phyloP scores from a whole-genome alignment of 108 stramenopile genomes.

The Cyclostephanos tholiformis region DNA sequence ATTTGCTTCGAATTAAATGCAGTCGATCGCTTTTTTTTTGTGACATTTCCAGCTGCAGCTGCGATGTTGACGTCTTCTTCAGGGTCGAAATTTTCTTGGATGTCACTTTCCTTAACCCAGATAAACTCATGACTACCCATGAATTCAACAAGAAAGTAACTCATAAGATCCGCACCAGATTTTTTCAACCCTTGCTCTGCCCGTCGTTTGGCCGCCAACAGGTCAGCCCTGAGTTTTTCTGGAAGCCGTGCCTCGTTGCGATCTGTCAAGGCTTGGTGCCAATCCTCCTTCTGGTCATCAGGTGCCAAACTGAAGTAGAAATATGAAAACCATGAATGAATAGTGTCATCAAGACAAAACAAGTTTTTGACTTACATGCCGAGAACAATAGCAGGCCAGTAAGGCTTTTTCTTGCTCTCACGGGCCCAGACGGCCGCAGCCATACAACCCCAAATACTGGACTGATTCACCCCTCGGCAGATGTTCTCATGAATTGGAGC shows the following conservation, averaged over 20 bases:
- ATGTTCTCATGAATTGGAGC: constrained; percentile 78
- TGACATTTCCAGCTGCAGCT: constrained; percentile 43
- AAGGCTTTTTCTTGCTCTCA: constrained; percentile 88
- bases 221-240: constrained; percentile 72
- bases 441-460: constrained; percentile 90
- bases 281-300: constrained; percentile 80
- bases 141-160: constrained; percentile 89
- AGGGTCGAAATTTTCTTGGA: constrained; percentile 84
- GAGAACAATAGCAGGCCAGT: constrained; percentile 88
- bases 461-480: constrained; percentile 85
- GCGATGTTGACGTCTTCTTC: constrained; percentile 73
- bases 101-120: constrained; percentile 85
- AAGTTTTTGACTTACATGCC: constrained; percentile 63
- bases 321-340: neutral
- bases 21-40: constrained; percentile 70
- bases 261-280: constrained; percentile 77
- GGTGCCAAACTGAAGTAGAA: constrained; percentile 61
- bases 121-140: constrained; percentile 90
- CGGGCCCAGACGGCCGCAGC: constrained; percentile 90
- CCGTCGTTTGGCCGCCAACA: constrained; percentile 70
- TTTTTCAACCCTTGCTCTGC: constrained; percentile 69
- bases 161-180: constrained; percentile 63
- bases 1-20: constrained; percentile 68
- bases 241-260: constrained; percentile 83
- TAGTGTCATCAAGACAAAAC: neutral